Evolutionary conservation across 805 yeast species (phyloP), one percentile per base, ranked within the genome.

Genomic region (Candida vartiovaarae): DNA sequence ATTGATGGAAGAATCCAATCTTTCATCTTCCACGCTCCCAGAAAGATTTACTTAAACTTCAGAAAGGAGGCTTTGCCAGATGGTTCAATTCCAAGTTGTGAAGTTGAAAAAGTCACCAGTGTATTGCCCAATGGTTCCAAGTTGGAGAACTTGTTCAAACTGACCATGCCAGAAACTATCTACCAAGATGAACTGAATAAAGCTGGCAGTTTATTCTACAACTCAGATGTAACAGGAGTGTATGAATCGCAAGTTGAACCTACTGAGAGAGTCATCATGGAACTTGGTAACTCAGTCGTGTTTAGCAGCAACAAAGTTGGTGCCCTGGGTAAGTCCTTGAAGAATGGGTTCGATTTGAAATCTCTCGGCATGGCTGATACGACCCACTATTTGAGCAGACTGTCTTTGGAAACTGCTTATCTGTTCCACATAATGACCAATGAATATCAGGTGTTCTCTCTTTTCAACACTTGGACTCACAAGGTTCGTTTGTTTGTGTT

Each of bases 291-390:
- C 25, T 70, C 78, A 11, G 84, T 90, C 23, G 71, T 71, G 11
- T 82, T 90, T 50, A 86, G 80, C 49, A 82, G 82, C 37, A 67
- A 78, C 1, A 71, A 75, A 43, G 75, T 86, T n/a, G 96, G 97
- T 7, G 79, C 89, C 0, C 67, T 95, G 8, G 95, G 97, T 6
- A 77, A 75, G 54, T 95, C 96, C 28, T 66, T 93, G 45, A 89
- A 86, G 53, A 74, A 75, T 46, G 99, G 99, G 1, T 95, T 95
- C 62, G 78, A 83, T 10, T 57, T 75, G 44, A 76, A 76, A 40
- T 80, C 81, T 60, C 62, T 78, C 32, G 65, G 67, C 28, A 58
- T 64, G 42, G 64, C 73, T 5, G 75, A 77, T 5, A 57, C 74
- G 10, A 70, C 68, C 4, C 62, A 68, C 36, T 87, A 88, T 54